These are phyloP conservation scores for Purshia tridentata DNA, from an alignment of 306 rosid genomes.

Conservation along the genomic window DNA sequence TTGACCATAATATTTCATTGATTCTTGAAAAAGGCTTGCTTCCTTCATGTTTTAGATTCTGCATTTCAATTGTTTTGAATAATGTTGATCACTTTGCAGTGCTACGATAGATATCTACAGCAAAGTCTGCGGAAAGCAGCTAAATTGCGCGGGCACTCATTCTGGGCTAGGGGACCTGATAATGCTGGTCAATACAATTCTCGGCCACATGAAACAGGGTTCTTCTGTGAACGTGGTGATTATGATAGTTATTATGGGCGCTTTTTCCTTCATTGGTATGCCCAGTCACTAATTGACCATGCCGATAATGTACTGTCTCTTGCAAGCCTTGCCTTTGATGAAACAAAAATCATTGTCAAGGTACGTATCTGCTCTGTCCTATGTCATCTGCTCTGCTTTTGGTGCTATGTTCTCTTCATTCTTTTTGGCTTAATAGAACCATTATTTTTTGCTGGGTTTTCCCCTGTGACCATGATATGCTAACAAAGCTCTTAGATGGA, in stretches of 20 bases:
- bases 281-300: slow-evolving; percentile 72
- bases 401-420: slow-evolving; percentile 19
- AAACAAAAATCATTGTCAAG: slow-evolving; percentile 74
- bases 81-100: slow-evolving; percentile 43
- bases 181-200: slow-evolving; percentile 93
- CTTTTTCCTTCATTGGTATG: slow-evolving; percentile 96
- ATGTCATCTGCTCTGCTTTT: background rate
- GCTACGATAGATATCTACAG: slow-evolving; percentile 87
- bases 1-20: background rate
- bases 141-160: slow-evolving; percentile 83
- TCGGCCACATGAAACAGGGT: slow-evolving; percentile 89
- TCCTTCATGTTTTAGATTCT: background rate
- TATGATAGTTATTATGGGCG: slow-evolving; percentile 98
- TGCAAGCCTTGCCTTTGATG: slow-evolving; percentile 93
- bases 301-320: slow-evolving; percentile 94
- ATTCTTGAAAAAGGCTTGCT: background rate
- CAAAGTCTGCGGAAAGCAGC: slow-evolving; percentile 82
- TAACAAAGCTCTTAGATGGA: background rate
- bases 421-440: slow-evolving; percentile 11
- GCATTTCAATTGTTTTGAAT: background rate
- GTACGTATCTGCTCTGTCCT: slow-evolving; percentile 37
- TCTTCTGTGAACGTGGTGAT: slow-evolving; percentile 95
- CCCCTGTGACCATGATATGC: background rate
- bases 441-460: background rate
- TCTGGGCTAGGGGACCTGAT: slow-evolving; percentile 96